Base-by-base conservation (phyloP, 257 asterid genomes). In the Knoxia roxburghii region DNA sequence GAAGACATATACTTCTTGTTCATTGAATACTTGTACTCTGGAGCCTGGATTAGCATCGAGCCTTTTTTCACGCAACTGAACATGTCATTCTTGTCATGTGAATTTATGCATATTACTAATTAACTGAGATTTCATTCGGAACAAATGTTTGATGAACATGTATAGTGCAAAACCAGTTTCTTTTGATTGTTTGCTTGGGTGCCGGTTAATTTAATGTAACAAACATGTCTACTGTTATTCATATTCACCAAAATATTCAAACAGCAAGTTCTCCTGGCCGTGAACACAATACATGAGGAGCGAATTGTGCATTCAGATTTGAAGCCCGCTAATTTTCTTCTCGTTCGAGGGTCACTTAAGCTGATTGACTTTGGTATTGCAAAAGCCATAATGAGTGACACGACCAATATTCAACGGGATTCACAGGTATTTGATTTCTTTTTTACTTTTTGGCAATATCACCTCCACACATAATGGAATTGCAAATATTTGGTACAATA, bases 251-350 rank as follows among this genome's bases (percentile, higher is more conserved):
- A 45, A 59, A 64, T 10, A 67, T 59, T 9, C 40, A 59, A n/a
- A 81, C 95, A 94, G 99, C 99, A 94, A 88, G 88, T 94, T 72
- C 95, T 94, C 68, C 88, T 71, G 55, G 97, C 99, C 20, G 99
- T 94, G 58, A 94, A 87, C 79, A 94, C 93, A 71, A 94, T 94
- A 82, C 99, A 94, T n/a, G 99, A 90, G 69, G 95, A 94, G 71
- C 95, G 99, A 46, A 94, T 94, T 15, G 96, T 94, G 73, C 99
- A 94, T 75, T 94, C 99, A 64, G 99, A 94, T 74, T 81, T 94
- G 77, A 94, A 94, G 94, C 99, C 99, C 78, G 99, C 99, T 73
- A 94, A 94, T 82, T 94, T 94, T 85, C 97, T 94, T 75, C 88
- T 90, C 60, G 99, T 94, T 64, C 84, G 84, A 78, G 99, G 99